Conservation (phyloP, 805 yeast species). For the Candida railenensis region DNA sequence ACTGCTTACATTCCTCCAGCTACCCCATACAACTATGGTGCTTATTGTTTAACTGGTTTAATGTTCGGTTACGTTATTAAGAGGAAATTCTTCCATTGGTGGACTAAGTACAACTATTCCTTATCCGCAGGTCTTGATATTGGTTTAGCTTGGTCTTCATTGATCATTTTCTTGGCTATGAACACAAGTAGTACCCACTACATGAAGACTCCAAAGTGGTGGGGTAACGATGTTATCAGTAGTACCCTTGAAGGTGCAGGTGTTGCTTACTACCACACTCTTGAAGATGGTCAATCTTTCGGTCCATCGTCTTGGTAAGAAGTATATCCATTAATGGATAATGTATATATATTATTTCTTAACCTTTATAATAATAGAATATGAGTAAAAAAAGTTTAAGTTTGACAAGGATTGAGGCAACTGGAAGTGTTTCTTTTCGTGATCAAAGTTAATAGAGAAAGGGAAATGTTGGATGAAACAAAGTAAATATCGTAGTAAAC, state of each 20-base stretch:
- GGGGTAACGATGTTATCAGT: slow-evolving; percentile 58
- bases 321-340: too few relatives aligned
- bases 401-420: background rate
- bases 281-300: slow-evolving; percentile 42
- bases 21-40: slow-evolving; percentile 63
- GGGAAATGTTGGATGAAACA: too few relatives aligned
- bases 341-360: background rate
- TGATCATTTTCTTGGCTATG: slow-evolving; percentile 36
- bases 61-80: slow-evolving; percentile 39
- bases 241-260: slow-evolving; percentile 38
- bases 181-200: slow-evolving; percentile 3
- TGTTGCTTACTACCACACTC: slow-evolving; percentile 23
- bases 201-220: slow-evolving; percentile 46
- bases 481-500: too few relatives aligned
- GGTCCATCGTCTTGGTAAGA: slow-evolving; percentile 49
- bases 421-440: background rate
- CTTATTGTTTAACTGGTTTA: slow-evolving; percentile 45
- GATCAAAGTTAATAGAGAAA: background rate
- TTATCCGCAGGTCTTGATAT: slow-evolving; percentile 46
- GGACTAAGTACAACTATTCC: slow-evolving; percentile 44
- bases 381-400: background rate
- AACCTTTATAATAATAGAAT: background rate
- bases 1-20: slow-evolving; percentile 73
- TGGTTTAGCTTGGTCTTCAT: slow-evolving; percentile 41
- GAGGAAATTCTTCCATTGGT: slow-evolving; percentile 43